These are phyloP conservation scores for Rhododendron simsii DNA, from an alignment of 148 eudicot species.

Conservation along the genomic window DNA sequence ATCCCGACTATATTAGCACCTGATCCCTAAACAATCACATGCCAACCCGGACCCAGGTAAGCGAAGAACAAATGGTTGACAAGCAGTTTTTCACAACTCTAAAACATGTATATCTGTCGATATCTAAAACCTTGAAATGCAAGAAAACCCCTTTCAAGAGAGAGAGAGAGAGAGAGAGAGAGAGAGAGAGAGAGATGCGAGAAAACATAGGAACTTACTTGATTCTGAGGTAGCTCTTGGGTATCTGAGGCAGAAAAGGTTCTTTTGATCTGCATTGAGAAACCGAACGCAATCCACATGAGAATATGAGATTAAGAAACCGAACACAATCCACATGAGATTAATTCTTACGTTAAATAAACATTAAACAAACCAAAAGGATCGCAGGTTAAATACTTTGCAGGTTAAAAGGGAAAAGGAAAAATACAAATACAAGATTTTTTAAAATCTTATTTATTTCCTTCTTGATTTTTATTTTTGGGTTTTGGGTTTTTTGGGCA, in stretches of 20 bases:
- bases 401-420: neutral
- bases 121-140: neutral
- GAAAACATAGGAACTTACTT: conserved; percentile 34
- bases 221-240: conserved; percentile 78
- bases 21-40: neutral
- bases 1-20: neutral
- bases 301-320: conserved; percentile 6
- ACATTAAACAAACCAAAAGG: neutral
- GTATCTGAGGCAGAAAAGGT: conserved; percentile 73
- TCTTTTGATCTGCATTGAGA: conserved; percentile 50
- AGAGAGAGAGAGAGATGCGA: neutral
- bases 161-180: neutral
- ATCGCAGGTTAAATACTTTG: neutral
- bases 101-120: neutral
- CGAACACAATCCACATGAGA: neutral
- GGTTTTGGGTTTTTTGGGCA: neutral
- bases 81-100: neutral
- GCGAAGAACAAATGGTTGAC: neutral
- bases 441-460: too few relatives aligned
- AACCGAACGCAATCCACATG: neutral
- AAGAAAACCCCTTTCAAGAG: neutral
- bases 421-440: neutral
- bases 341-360: neutral
- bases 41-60: neutral
- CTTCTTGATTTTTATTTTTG: too few relatives aligned